Evolutionary conservation across 164 flowering plant species (phyloP).

Genomic region (Magnolia changhungtana): DNA sequence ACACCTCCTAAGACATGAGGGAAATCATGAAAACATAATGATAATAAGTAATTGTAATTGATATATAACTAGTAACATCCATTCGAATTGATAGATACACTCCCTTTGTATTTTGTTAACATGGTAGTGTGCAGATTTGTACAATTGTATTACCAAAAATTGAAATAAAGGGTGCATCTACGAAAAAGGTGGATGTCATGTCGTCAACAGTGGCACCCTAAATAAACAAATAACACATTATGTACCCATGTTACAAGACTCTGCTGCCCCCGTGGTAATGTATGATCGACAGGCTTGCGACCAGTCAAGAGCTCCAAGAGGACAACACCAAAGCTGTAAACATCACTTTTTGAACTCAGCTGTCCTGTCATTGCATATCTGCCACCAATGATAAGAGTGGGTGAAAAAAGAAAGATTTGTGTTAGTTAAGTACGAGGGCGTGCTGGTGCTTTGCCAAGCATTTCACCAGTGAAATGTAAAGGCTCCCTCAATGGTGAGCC

Average conservation of each 20-base stretch:
- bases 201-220: no score
- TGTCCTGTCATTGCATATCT: slow-evolving; percentile 93
- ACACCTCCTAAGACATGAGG: no score
- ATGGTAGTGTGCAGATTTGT: no score
- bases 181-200: no score
- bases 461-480: background rate
- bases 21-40: no score
- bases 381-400: slow-evolving; percentile 16
- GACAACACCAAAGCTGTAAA: slow-evolving; percentile 87
- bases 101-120: no score
- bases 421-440: background rate
- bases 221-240: background rate
- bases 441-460: no score
- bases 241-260: slow-evolving; percentile 90
- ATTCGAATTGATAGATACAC: no score
- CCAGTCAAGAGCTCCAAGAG: slow-evolving; percentile 84
- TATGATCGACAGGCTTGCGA: slow-evolving; percentile 85
- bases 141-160: no score
- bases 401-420: background rate
- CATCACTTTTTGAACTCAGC: slow-evolving; percentile 80
- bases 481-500: background rate
- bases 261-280: slow-evolving; percentile 85
- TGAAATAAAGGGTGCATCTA: no score
- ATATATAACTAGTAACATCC: no score
- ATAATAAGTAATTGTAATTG: no score